phyloP scores from a whole-genome alignment of 495 filamentous ascomycete genomes.

The Daldinia vernicosa region DNA sequence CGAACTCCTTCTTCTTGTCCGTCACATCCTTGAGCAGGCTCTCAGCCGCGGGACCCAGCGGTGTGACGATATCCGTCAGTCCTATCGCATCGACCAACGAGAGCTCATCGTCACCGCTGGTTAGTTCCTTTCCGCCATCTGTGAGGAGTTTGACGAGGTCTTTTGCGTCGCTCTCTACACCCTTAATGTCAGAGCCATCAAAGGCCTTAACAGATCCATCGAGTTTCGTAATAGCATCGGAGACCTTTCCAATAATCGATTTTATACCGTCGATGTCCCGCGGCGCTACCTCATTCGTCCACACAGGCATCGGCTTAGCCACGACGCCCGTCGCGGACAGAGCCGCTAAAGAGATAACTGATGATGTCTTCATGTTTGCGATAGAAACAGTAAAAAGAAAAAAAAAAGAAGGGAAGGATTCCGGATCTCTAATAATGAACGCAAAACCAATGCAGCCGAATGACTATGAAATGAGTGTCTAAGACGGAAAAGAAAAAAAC shows the following conservation, averaged over 20 bases:
- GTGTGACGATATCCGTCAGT: slow-evolving; percentile 48
- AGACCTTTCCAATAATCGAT: slow-evolving; percentile 47
- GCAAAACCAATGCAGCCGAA: slow-evolving; percentile 5
- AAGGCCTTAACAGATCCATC: slow-evolving; percentile 50
- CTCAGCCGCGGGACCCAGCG: slow-evolving; percentile 47
- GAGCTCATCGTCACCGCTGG: slow-evolving; percentile 36
- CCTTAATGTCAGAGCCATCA: slow-evolving; percentile 43
- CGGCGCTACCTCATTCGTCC: slow-evolving; percentile 36
- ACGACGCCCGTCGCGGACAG: slow-evolving; percentile 23
- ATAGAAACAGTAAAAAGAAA: background rate
- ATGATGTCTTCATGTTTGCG: slow-evolving; percentile 54
- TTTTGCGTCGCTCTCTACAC: slow-evolving; percentile 48
- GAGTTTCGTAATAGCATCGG: slow-evolving; percentile 46
- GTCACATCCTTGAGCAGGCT: slow-evolving; percentile 46
- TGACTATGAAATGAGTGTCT: slow-evolving; percentile 7
- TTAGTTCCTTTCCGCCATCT: slow-evolving; percentile 43
- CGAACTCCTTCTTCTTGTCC: slow-evolving; percentile 50
- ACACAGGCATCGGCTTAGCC: slow-evolving; percentile 33
- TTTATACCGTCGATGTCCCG: slow-evolving; percentile 49
- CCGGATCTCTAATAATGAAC: slow-evolving; percentile 32
- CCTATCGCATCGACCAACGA: slow-evolving; percentile 45
- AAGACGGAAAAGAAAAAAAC: slow-evolving; percentile 10
- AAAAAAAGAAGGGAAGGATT: slow-evolving; percentile 6
- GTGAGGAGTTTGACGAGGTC: slow-evolving; percentile 50
- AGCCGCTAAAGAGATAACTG: slow-evolving; percentile 49